Evolutionary conservation across 1,284 basidiomycete species (phyloP).

Genomic region (Tremellales sp.): DNA sequence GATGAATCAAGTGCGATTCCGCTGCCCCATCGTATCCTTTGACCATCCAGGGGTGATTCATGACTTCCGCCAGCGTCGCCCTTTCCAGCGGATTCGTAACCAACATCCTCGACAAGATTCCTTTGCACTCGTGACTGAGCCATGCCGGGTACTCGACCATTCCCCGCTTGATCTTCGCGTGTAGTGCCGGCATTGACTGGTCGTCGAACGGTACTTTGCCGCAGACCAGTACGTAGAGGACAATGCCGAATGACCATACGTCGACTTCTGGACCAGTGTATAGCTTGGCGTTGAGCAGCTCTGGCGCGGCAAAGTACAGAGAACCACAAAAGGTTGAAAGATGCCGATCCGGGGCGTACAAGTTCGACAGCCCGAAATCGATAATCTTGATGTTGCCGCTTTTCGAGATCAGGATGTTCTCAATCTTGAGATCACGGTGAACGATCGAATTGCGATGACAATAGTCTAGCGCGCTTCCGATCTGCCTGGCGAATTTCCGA

Average conservation of each 20-base stretch:
- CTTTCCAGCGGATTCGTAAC: conserved; percentile 86
- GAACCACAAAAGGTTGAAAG: conserved; percentile 96
- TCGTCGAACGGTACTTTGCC: conserved; percentile 99
- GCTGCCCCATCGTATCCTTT: conserved; percentile 79
- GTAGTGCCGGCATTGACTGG: conserved; percentile 96
- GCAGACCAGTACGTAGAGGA: conserved; percentile 94
- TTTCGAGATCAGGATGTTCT: conserved; percentile 98
- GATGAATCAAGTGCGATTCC: conserved; percentile 77
- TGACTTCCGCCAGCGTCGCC: conserved; percentile 80
- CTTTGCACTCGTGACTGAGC: conserved; percentile 94
- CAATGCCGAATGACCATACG: conserved; percentile 98
- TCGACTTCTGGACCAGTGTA: conserved; percentile 98
- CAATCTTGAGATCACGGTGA: conserved; percentile 95
- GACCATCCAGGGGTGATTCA: conserved; percentile 89
- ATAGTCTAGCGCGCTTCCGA: conserved; percentile 91
- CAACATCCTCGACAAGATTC: conserved; percentile 88
- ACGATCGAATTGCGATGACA: conserved; percentile 97
- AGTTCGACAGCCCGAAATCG: conserved; percentile 96
- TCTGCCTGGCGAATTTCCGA: conserved; percentile 94
- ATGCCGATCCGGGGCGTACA: conserved; percentile 80
- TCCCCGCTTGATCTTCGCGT: conserved; percentile 98
- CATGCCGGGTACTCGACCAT: conserved; percentile 96
- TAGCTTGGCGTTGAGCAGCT: conserved; percentile 90
- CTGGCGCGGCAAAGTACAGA: conserved; percentile 96
- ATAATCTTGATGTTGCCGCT: conserved; percentile 99